Conservation (phyloP, 768 basidiomycete species). For the Royoungia palumana region DNA sequence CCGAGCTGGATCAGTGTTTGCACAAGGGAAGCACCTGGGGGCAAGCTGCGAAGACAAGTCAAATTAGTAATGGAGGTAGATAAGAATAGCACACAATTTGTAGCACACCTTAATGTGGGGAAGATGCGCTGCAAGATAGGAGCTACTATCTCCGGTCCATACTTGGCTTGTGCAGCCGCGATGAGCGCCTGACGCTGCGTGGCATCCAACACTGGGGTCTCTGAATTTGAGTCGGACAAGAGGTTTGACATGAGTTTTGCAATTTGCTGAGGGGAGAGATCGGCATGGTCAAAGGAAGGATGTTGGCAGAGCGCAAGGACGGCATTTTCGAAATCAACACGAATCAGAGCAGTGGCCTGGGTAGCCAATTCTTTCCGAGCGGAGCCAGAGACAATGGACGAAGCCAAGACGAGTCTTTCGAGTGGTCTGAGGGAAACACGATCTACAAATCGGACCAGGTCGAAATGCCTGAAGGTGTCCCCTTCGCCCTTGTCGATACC, state of each 20-base stretch:
- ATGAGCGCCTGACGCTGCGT: constrained; percentile 74
- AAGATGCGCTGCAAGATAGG: constrained; percentile 75
- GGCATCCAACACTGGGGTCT: constrained; percentile 67
- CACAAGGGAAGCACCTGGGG: constrained; percentile 64
- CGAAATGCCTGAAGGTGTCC: constrained; percentile 78
- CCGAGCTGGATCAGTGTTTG: constrained; percentile 76
- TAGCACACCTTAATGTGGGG: constrained; percentile 65
- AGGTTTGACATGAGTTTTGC: constrained; percentile 79
- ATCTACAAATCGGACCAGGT: constrained; percentile 79
- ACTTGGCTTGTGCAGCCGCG: constrained; percentile 71
- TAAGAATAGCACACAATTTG: constrained; percentile 9
- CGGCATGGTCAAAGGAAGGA: constrained; percentile 79
- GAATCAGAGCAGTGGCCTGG: constrained; percentile 66
- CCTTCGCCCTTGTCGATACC: constrained; percentile 87
- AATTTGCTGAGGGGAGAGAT: constrained; percentile 70
- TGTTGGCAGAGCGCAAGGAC: constrained; percentile 72
- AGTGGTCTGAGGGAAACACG: constrained; percentile 76
- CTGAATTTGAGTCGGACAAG: constrained; percentile 65
- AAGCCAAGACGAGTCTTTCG: constrained; percentile 73
- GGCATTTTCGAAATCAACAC: constrained; percentile 76
- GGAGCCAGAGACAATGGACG: constrained; percentile 66
- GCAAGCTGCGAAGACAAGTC: constrained; percentile 45
- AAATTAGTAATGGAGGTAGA: constrained; percentile 11
- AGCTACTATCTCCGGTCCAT: constrained; percentile 69
- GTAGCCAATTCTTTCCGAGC: constrained; percentile 54